Base-by-base conservation (phyloP, 1,284 basidiomycete species). In the Puccinia novopanici region DNA sequence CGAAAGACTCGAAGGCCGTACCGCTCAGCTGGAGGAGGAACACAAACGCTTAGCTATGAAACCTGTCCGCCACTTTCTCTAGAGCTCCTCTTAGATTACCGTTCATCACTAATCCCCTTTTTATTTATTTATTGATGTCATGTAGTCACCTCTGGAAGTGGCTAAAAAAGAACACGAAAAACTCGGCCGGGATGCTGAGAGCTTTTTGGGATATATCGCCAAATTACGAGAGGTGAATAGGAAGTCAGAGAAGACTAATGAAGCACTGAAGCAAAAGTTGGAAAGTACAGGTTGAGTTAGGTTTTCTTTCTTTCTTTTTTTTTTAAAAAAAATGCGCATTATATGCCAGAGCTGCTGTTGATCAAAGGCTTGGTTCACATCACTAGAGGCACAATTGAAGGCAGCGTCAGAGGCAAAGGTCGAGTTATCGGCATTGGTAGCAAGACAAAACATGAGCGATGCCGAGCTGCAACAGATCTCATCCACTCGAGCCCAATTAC, bases 391-490 rank as follows among this genome's bases (percentile, higher is more conserved):
- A 37, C 71, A 79, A 57, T 15, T 72, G 42, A 79, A 70, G 27
- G 76, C 70, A 59, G 15, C 65, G 17, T 13, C 52, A n/a, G 40
- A 57, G 22, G 42, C 24, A 24, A 37, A 52, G 15, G 54, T 68
- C 5, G 68, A 88, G 79, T 87, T 93, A 34, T 86, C 87, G 12
- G 88, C 89, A 0, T 89, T 92, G 15, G 92, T 95, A 27, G 90
- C 90, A 83, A 90, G 88, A 54, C 93, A 95, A 85, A 94, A 95
- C 84, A 88, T 95, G 45, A 89, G 91, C 0, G 91, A 91, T 0
- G 92, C 94, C 84, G 93, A 95, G 86, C 92, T 94, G 59, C 87
- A 89, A 70, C 90, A 90, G 50, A 95, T 95, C 93, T 94, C 91
- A 83, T 90, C 90, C 19, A 93, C 94, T 82, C 91, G 92, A 82